Conservation (phyloP, 129 eudicot genomes). For the Chrysanthemum makinoi region DNA sequence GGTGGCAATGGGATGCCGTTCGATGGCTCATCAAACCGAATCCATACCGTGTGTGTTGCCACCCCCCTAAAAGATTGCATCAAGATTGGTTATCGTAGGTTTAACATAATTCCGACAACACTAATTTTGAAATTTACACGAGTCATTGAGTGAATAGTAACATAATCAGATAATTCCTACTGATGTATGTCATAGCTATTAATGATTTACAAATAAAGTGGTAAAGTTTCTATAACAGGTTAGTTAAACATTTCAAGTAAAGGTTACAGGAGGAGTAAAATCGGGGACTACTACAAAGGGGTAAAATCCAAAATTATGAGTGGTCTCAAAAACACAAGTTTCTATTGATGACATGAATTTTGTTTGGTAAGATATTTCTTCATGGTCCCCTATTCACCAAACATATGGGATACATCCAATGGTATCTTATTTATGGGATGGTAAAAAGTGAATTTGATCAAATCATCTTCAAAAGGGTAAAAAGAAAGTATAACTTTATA, state of each 20-base stretch:
- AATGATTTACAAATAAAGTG: too few relatives aligned
- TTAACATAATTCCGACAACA: too few relatives aligned
- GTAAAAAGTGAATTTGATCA: not conserved
- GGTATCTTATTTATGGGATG: not conserved
- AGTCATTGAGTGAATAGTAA: too few relatives aligned
- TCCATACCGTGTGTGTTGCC: too few relatives aligned
- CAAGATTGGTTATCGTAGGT: too few relatives aligned
- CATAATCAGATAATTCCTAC: too few relatives aligned
- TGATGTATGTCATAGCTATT: too few relatives aligned
- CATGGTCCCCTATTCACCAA: slow-evolving; percentile 26
- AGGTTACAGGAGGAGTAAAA: not conserved
- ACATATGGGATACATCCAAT: slow-evolving; percentile 17
- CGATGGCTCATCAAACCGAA: too few relatives aligned
- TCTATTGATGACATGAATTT: not conserved
- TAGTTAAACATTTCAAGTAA: not conserved
- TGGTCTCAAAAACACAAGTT: slow-evolving; percentile 7
- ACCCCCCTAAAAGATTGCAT: too few relatives aligned
- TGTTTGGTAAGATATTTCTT: slow-evolving; percentile 22
- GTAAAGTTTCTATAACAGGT: too few relatives aligned
- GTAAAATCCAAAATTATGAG: slow-evolving; percentile 5
- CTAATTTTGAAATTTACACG: too few relatives aligned
- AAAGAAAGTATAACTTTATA: not conserved
- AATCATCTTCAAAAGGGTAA: not conserved
- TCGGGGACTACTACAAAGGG: not conserved
- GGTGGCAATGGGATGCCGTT: too few relatives aligned